Evolutionary conservation across 1,284 basidiomycete genomes (phyloP).

Genomic region (Ganoderma sp.): DNA sequence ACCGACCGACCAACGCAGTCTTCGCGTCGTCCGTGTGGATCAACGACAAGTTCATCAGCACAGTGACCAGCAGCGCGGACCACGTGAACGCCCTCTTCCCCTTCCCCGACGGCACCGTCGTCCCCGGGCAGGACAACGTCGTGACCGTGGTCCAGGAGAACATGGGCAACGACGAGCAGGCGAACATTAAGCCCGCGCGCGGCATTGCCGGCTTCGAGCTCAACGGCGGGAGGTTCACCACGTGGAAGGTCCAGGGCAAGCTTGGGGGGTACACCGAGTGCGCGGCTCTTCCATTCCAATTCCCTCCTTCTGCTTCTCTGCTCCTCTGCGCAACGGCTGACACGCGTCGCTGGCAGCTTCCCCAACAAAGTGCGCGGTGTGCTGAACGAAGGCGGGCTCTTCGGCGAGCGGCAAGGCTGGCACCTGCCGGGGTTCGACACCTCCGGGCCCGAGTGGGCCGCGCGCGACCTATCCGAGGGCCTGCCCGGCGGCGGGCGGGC

Average conservation of each 20-base stretch:
- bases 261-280: slow-evolving; percentile 75
- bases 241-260: slow-evolving; percentile 86
- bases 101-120: slow-evolving; percentile 64
- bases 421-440: slow-evolving; percentile 76
- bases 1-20: slow-evolving; percentile 44
- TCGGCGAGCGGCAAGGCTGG: slow-evolving; percentile 81
- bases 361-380: slow-evolving; percentile 74
- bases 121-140: slow-evolving; percentile 65
- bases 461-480: slow-evolving; percentile 59
- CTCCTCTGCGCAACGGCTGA: no score
- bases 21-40: slow-evolving; percentile 83
- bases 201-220: slow-evolving; percentile 78
- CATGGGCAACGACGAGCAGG: slow-evolving; percentile 74
- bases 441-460: slow-evolving; percentile 53
- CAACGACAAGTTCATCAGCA: slow-evolving; percentile 73
- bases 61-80: slow-evolving; percentile 66
- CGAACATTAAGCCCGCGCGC: slow-evolving; percentile 67
- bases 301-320: no score
- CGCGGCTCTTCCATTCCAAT: not conserved
- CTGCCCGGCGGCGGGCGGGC: slow-evolving; percentile 58
- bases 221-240: slow-evolving; percentile 60
- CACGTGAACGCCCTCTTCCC: slow-evolving; percentile 68
- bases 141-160: slow-evolving; percentile 83
- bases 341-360: slow-evolving; percentile 47
- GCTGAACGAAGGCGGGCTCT: slow-evolving; percentile 82